Base-by-base conservation (phyloP, 2,329 filamentous ascomycete genomes). In the Verticillium tricorpus region DNA sequence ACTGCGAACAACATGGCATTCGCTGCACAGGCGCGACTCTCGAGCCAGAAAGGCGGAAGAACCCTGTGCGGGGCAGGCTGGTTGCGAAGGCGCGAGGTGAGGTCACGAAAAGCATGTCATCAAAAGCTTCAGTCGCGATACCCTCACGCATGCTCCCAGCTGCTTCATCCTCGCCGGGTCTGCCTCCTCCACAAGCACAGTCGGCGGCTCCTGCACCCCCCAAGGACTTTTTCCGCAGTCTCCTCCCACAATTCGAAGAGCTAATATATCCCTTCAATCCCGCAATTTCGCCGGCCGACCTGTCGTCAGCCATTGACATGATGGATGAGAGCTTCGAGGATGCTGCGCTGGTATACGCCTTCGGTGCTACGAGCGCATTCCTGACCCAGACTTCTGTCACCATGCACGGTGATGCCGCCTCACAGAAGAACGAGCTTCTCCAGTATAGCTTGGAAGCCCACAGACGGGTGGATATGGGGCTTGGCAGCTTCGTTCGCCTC, bases 261-360 rank as follows among this genome's bases (percentile, higher is more conserved):
- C 67, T 72, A 5, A 74, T 77, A 8, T 77, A 76, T 14, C 75
- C 75, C 1, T 68, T 76, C 50, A 77, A 74, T 58, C 75, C 75
- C 22, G 68, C 75, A 54, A 60, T 76, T 54, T 67, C 71, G 0
- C 67, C 71, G 0, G 67, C 69, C 0, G 75, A 76, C 37, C 68
- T 77, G 2, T 66, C 69, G 9, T 59, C 63, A 1, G 66, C 72
- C n/a, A 73, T 77, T 50, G 63, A 64, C 1, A 69, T 67, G 28
- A 76, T 76, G 74, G 68, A 74, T 19, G 61, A 62, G 12, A 69
- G 67, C 57, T 64, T 69, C 34, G 72, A 77, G 52, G 73, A 77
- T 39, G 67, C 72, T 0, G 75, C 75, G 0, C 67, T 77, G 31
- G 72, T 76, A 1, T 75, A 75, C 55, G 71, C 73, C 2, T 75